Evolutionary conservation across 2,329 filamentous ascomycete genomes (phyloP), one percentile per base, ranked within the genome.

Genomic region (Coleophoma crateriformis): DNA sequence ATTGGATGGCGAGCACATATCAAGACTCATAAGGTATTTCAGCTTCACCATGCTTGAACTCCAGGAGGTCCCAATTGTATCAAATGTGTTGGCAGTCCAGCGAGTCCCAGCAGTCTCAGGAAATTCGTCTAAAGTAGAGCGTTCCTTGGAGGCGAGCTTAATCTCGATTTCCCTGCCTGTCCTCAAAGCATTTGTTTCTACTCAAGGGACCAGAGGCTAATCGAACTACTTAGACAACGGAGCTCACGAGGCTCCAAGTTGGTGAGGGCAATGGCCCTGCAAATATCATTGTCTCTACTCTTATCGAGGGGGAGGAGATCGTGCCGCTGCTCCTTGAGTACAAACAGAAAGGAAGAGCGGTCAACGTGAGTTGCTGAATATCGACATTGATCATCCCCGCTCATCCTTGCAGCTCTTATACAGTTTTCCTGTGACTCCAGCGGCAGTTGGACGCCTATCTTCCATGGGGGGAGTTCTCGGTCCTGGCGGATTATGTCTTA

Each of bases 21-120:
- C 52, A 94, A 94, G 69, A 90, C 87, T 19, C 88, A 94, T 66
- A 94, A 94, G 72, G 85, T 85, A 67, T 49, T 61, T 27, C 27
- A 27, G 8, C 27, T 27, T 27, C 27, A 27, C 27, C 27, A 27
- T 27, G 8, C 2, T 10, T 27, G 27, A 7, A 17, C 15, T 14
- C 20, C 33, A 27, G 10, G 13, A 20, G n/a, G 17, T 42, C 43
- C 11, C 22, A 3, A 40, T n/a, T 35, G n/a, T 42, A 19, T 12
- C 32, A 27, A 10, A 7, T 27, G 3, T 27, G 6, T 27, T 27
- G 8, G 8, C 8, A 27, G 7, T 27, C 27, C 27, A 27, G 27
- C 27, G 6, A 27, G 27, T 7, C 27, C 27, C 8, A 27, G 5
- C 27, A 27, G 8, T 10, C 27, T 10, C 27, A 14, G 19, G 37